Percentiles rank a stretch among this genome's conserved stretches.
phyloP scores from a whole-genome alignment of 805 yeast species.

The Jamesozyma lodderae region DNA sequence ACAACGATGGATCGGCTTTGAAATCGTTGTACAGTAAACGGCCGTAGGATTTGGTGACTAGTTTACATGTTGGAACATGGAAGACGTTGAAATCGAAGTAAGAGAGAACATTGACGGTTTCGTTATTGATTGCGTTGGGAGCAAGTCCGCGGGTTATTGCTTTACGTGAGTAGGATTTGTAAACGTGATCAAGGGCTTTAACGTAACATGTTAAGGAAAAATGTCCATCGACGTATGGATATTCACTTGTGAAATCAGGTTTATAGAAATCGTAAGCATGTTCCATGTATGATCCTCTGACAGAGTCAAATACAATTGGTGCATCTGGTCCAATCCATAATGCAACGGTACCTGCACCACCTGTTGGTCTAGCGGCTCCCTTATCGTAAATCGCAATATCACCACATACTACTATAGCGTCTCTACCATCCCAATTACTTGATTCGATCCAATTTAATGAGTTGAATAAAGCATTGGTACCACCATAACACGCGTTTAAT shows the following conservation, averaged over 20 bases:
- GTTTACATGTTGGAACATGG: constrained; percentile 97
- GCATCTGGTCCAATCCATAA: constrained; percentile 95
- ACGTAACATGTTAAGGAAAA: constrained; percentile 90
- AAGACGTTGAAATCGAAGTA: constrained; percentile 87
- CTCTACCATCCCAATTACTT: constrained; percentile 95
- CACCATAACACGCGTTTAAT: constrained; percentile 96
- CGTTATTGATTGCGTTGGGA: constrained; percentile 37
- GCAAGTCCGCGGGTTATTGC: constrained; percentile 45
- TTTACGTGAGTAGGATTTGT: constrained; percentile 72
- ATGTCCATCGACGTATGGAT: constrained; percentile 97
- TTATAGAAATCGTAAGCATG: constrained; percentile 97
- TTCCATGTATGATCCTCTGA: constrained; percentile 89
- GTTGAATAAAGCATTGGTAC: constrained; percentile 90
- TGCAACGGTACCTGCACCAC: constrained; percentile 98
- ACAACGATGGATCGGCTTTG: constrained; percentile 55
- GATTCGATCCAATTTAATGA: constrained; percentile 95
- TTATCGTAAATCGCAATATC: constrained; percentile 95
- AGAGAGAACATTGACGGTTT: constrained; percentile 57
- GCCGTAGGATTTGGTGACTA: constrained; percentile 87
- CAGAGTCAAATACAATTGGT: constrained; percentile 83
- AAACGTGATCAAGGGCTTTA: constrained; percentile 83
- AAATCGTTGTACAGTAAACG: constrained; percentile 86
- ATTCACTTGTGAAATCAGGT: constrained; percentile 93
- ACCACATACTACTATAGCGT: constrained; percentile 94
- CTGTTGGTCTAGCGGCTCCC: constrained; percentile 99